A percentile compares a stretch with the other conserved stretches of the same genome.
phyloP scores from a whole-genome alignment of 345 rosid species.

The Gossypium anomalum region DNA sequence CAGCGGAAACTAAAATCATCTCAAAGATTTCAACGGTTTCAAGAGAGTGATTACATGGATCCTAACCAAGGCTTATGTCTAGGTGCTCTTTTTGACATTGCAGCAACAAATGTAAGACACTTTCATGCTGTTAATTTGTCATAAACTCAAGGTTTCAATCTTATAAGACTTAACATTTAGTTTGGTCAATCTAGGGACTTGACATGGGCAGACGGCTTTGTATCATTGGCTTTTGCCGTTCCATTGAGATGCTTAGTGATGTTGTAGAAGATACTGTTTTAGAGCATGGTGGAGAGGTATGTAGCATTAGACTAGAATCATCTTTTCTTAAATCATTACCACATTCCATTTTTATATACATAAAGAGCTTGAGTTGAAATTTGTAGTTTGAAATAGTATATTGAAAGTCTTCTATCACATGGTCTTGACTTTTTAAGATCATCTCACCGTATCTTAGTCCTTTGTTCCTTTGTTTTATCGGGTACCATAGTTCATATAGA shows the following conservation, averaged over 20 bases:
- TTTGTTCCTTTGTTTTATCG: neutral
- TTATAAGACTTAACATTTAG: neutral
- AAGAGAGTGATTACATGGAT: constrained; percentile 88
- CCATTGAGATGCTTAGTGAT: constrained; percentile 95
- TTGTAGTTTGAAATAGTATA: neutral
- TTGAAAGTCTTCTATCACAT: neutral
- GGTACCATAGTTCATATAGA: neutral
- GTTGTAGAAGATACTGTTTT: constrained; percentile 87
- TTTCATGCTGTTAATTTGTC: neutral
- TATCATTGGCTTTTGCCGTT: constrained; percentile 91
- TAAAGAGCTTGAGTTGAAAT: neutral
- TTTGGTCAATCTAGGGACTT: constrained; percentile 58
- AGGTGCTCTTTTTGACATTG: constrained; percentile 86
- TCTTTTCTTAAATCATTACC: neutral
- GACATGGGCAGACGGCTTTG: constrained; percentile 92
- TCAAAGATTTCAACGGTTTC: constrained; percentile 54
- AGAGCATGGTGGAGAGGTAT: constrained; percentile 94
- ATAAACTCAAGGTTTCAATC: neutral
- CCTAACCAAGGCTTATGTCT: constrained; percentile 76
- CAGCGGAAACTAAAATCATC: constrained; percentile 41
- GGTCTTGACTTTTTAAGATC: neutral
- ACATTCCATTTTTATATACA: neutral
- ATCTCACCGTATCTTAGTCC: neutral
- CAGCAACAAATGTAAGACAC: constrained; percentile 76
- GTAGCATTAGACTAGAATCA: neutral